A percentile compares a stretch with the other conserved stretches of the same genome.
phyloP scores from a whole-genome alignment of 225 moss, liverwort and hornwort species.

The Pseudoscleropodium purum region DNA sequence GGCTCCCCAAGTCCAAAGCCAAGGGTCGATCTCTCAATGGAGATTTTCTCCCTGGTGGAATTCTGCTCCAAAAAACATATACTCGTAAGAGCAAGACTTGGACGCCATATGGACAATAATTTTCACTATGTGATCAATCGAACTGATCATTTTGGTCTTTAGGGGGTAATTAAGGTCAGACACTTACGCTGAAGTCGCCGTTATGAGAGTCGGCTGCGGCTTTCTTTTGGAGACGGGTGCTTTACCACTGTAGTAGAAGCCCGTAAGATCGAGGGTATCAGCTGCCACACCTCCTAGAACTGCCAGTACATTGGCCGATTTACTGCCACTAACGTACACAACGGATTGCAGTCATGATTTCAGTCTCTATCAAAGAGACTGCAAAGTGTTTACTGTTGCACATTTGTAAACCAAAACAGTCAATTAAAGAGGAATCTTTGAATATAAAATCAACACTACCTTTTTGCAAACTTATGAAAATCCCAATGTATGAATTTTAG shows the following conservation, averaged over 20 bases:
- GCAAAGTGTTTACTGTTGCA: neutral
- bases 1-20: conserved; percentile 13
- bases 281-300: conserved; percentile 87
- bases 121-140: neutral
- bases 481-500: conserved; percentile 97
- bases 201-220: conserved; percentile 34
- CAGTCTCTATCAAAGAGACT: neutral
- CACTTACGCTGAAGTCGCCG: conserved; percentile 53
- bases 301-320: conserved; percentile 83
- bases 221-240: conserved; percentile 52
- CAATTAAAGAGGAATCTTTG: neutral
- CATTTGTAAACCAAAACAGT: neutral
- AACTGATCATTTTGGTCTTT: neutral
- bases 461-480: conserved; percentile 97
- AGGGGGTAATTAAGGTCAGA: neutral
- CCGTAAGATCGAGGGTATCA: conserved; percentile 81
- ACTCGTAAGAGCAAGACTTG: neutral
- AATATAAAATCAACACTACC: conserved; percentile 20
- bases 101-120: neutral
- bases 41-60: conserved; percentile 64
- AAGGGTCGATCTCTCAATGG: conserved; percentile 43
- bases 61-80: conserved; percentile 17
- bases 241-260: conserved; percentile 89
- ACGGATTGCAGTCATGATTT: neutral
- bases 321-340: conserved; percentile 50